These are phyloP conservation scores for Fusarium globosum DNA, from an alignment of 2,329 filamentous ascomycete species.

Conservation along the genomic window DNA sequence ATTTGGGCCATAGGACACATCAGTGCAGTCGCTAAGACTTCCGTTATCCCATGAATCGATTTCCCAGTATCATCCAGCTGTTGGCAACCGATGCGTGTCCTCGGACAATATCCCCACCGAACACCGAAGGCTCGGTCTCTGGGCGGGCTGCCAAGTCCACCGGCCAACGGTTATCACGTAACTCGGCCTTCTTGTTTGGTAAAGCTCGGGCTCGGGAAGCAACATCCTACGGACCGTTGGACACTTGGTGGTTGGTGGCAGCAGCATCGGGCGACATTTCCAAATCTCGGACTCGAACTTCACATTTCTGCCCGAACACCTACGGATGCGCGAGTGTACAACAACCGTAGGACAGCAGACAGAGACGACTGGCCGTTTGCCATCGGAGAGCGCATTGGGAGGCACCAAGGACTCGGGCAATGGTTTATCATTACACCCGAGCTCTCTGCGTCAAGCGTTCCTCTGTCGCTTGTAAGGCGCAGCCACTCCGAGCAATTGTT, in stretches of 20 bases:
- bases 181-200: background rate
- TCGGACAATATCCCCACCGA: background rate
- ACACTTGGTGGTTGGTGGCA: background rate
- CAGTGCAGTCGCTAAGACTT: no score
- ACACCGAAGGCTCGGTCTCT: background rate
- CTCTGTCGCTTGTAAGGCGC: no score
- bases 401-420: fast-evolving
- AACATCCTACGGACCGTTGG: background rate
- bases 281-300: background rate
- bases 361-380: no score
- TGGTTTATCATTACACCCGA: fast-evolving
- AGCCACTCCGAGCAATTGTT: background rate
- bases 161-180: background rate
- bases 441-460: background rate
- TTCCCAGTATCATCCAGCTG: background rate
- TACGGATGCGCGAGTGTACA: background rate
- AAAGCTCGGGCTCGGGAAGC: background rate
- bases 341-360: background rate
- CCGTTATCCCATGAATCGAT: fast-evolving
- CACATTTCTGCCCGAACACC: background rate
- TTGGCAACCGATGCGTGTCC: background rate
- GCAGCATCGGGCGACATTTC: background rate
- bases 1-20: background rate
- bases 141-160: background rate
- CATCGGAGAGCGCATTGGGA: background rate